Conservation (phyloP, 208 protist genomes). For the Acanthamoeba lenticulata region DNA sequence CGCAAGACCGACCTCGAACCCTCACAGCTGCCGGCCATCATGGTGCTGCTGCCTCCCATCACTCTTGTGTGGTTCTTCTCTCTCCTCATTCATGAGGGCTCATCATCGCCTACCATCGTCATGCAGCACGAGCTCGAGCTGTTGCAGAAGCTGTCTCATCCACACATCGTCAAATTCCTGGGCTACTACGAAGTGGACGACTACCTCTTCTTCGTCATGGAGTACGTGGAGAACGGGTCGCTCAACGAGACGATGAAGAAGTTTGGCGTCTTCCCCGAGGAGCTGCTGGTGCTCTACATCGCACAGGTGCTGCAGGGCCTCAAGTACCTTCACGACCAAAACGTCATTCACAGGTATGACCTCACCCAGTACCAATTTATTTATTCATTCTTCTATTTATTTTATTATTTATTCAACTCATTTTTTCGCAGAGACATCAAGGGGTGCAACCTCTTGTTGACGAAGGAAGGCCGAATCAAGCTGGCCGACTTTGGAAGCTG, state of each 20-base stretch:
- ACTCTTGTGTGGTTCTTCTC: background rate
- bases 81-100: background rate
- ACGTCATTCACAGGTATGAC: conserved; percentile 87
- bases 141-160: conserved; percentile 86
- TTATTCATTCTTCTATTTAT: background rate
- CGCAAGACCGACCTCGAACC: conserved; percentile 71
- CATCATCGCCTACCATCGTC: background rate
- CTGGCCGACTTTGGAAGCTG: conserved; percentile 98
- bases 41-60: background rate
- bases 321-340: conserved; percentile 90
- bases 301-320: conserved; percentile 90
- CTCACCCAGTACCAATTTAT: background rate
- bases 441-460: conserved; percentile 89
- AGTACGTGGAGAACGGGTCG: conserved; percentile 90
- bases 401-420: background rate
- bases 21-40: conserved; percentile 76
- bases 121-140: conserved; percentile 79
- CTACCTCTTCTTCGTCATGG: conserved; percentile 65
- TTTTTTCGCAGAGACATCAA: conserved; percentile 67
- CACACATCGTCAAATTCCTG: conserved; percentile 90
- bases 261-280: conserved; percentile 91
- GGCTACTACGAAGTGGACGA: conserved; percentile 74
- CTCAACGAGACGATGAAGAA: conserved; percentile 89
- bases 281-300: conserved; percentile 88
- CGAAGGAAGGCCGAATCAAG: conserved; percentile 88